A percentile compares a stretch with the other conserved stretches of the same genome.
Conservation (phyloP, 805 yeast genomes). For the Phaffomyces antillensis region DNA sequence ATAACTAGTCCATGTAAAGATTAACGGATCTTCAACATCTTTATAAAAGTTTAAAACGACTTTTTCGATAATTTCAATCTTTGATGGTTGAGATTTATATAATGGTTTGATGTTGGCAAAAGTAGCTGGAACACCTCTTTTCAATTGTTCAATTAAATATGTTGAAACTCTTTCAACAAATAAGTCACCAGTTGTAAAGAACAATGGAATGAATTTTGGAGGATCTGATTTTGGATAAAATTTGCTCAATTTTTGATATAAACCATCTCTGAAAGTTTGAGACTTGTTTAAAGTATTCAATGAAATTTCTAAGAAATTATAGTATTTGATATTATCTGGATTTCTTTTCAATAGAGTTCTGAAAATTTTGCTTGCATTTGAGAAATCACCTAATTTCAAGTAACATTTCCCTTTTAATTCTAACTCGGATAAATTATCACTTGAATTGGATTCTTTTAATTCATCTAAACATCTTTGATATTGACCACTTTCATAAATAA, state of each 20-base stretch:
- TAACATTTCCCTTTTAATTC: constrained; percentile 65
- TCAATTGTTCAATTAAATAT: constrained; percentile 57
- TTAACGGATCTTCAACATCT: constrained; percentile 24
- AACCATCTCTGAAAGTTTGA: constrained; percentile 41
- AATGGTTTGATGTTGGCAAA: constrained; percentile 82
- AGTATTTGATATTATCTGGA: constrained; percentile 71
- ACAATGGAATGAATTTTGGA: constrained; percentile 69
- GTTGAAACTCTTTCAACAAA: constrained; percentile 39
- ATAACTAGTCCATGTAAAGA: constrained; percentile 60
- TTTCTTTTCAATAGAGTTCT: constrained; percentile 73
- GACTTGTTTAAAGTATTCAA: constrained; percentile 44
- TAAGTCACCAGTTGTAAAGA: constrained; percentile 52
- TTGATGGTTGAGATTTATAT: constrained; percentile 37
- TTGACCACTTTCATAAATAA: constrained; percentile 49
- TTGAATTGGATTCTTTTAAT: constrained; percentile 43
- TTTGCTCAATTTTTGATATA: constrained; percentile 57
- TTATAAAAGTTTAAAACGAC: constrained; percentile 44
- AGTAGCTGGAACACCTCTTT: constrained; percentile 83
- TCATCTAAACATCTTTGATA: constrained; percentile 44
- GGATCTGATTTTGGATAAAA: constrained; percentile 84
- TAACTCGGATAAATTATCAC: constrained; percentile 52
- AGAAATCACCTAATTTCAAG: constrained; percentile 44
- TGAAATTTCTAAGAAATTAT: constrained; percentile 56
- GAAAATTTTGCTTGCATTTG: constrained; percentile 63
- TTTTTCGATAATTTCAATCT: constrained; percentile 37